phyloP scores from a whole-genome alignment of 495 filamentous ascomycete genomes.

The Tetracladium marchalianum region DNA sequence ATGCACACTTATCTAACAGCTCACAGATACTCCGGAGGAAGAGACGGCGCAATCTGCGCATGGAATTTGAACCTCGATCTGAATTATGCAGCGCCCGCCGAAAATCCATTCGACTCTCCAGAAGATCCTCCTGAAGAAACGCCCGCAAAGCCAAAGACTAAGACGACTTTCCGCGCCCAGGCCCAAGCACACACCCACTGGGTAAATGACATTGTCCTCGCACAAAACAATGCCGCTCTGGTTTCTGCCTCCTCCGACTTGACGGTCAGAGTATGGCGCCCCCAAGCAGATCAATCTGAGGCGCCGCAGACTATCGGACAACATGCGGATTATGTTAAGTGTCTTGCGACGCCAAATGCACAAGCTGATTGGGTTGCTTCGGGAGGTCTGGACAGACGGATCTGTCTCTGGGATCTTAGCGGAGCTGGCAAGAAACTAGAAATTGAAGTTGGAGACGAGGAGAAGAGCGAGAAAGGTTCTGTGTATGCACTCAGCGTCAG shows the following conservation, averaged over 20 bases:
- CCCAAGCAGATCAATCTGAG: conserved; percentile 56
- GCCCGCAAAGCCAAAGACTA: conserved; percentile 23
- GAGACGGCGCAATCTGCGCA: conserved; percentile 91
- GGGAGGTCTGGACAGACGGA: conserved; percentile 88
- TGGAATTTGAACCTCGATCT: conserved; percentile 67
- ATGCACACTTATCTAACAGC: conserved; percentile 15
- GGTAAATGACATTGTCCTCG: conserved; percentile 94
- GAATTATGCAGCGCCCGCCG: conserved; percentile 19
- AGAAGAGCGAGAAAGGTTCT: conserved; percentile 81
- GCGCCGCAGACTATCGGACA: conserved; percentile 77
- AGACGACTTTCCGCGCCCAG: conserved; percentile 71
- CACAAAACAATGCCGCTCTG: conserved; percentile 69
- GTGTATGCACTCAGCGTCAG: conserved; percentile 69
- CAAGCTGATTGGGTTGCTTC: conserved; percentile 85
- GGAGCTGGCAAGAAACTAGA: conserved; percentile 75
- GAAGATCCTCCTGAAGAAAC: conserved; percentile 22
- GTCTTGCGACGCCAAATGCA: conserved; percentile 63
- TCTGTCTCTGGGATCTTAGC: conserved; percentile 86
- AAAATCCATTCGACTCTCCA: conserved; percentile 24
- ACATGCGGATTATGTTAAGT: conserved; percentile 94
- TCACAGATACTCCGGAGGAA: conserved; percentile 82
- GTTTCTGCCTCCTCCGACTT: conserved; percentile 94
- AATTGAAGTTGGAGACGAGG: conserved; percentile 72
- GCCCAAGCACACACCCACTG: conserved; percentile 98
- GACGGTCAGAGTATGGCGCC: conserved; percentile 90